These are phyloP conservation scores for Neofusicoccum kwambonambiense DNA, from an alignment of 2,329 filamentous ascomycete species.

Conservation along the genomic window DNA sequence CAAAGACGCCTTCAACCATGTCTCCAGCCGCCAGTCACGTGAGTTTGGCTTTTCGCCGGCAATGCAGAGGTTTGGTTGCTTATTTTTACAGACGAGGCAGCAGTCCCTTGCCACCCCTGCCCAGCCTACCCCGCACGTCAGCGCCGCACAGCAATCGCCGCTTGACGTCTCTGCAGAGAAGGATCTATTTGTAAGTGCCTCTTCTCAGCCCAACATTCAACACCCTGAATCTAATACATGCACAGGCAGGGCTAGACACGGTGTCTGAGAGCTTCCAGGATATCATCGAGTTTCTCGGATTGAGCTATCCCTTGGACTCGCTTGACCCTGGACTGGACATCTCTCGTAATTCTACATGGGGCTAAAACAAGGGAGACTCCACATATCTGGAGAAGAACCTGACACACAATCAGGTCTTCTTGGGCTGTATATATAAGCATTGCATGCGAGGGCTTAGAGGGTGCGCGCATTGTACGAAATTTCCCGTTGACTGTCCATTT, in stretches of 20 bases:
- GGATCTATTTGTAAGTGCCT: not conserved
- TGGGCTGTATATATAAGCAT: too few relatives aligned
- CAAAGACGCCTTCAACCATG: not conserved
- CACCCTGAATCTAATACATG: not conserved
- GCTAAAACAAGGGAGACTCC: too few relatives aligned
- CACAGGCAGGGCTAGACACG: not conserved
- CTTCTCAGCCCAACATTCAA: not conserved
- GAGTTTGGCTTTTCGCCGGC: not conserved
- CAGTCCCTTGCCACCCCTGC: not conserved
- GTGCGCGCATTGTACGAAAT: too few relatives aligned
- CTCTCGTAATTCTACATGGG: too few relatives aligned
- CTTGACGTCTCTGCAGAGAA: not conserved
- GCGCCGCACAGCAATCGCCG: not conserved
- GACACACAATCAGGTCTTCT: too few relatives aligned
- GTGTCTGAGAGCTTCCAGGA: slow-evolving; percentile 6
- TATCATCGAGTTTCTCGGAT: not conserved
- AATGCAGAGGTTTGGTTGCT: not conserved
- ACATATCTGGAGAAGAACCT: too few relatives aligned
- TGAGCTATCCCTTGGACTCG: not conserved
- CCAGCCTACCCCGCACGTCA: not conserved
- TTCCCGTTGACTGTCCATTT: too few relatives aligned
- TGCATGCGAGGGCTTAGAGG: too few relatives aligned
- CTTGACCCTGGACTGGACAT: not conserved
- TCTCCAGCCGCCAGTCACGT: not conserved
- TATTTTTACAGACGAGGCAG: not conserved